phyloP scores from a whole-genome alignment of 768 basidiomycete species.

The Lyophyllum semitale region DNA sequence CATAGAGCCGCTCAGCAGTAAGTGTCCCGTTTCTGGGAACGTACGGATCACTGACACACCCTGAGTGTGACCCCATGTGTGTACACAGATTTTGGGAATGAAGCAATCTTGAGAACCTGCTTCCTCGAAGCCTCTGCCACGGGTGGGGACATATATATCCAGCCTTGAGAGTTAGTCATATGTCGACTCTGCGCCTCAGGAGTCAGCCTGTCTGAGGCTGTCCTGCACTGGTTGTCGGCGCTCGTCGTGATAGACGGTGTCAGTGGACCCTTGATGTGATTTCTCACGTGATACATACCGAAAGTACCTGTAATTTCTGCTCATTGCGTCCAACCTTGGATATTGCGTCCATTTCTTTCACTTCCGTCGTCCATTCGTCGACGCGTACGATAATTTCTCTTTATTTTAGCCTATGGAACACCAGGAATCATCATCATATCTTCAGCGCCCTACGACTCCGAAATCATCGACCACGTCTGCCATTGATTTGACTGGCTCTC shows the following conservation, averaged over 20 bases:
- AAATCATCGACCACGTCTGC: constrained; percentile 57
- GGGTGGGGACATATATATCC: constrained; percentile 97
- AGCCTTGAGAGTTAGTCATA: constrained; percentile 94
- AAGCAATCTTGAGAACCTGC: constrained; percentile 87
- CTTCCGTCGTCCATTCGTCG: constrained; percentile 14
- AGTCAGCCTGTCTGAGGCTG: neutral
- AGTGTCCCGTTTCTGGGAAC: constrained; percentile 91
- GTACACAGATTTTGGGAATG: constrained; percentile 92
- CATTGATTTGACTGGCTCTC: constrained; percentile 51
- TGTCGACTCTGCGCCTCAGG: too few species aligned
- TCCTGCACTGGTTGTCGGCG: neutral
- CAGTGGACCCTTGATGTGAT: neutral
- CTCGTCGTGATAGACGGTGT: too few species aligned
- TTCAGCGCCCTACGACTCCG: constrained; percentile 32
- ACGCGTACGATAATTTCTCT: constrained; percentile 10
- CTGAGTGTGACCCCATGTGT: constrained; percentile 98
- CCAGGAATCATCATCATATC: constrained; percentile 30
- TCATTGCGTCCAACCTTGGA: constrained; percentile 2
- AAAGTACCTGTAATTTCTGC: neutral
- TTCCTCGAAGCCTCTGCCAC: constrained; percentile 88
- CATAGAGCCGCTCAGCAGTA: constrained; percentile 93
- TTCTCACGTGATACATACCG: constrained; percentile 14
- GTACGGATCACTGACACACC: constrained; percentile 92
- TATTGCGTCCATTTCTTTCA: constrained; percentile 2
- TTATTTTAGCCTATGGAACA: constrained; percentile 31